Evolutionary conservation across 805 yeast species (phyloP).

Genomic region (Starmerella geochares): DNA sequence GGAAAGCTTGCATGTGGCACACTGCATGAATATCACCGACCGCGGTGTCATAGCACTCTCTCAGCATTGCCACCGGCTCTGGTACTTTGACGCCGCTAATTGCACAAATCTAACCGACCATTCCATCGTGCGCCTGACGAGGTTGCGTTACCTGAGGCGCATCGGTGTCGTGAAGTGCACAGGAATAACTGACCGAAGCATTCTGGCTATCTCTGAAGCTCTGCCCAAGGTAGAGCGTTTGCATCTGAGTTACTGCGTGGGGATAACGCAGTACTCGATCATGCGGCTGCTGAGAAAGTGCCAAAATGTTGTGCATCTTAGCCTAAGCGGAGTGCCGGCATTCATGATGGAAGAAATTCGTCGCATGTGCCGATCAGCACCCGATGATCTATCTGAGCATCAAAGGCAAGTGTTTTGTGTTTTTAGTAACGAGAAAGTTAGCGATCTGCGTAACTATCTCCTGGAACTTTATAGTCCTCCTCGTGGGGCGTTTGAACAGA

Average conservation of each 20-base stretch:
- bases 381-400: conserved; percentile 77
- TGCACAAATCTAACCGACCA: conserved; percentile 80
- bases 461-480: neutral
- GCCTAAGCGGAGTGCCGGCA: conserved; percentile 85
- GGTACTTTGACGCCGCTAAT: conserved; percentile 90
- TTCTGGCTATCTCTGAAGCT: conserved; percentile 47
- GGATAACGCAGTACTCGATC: conserved; percentile 68
- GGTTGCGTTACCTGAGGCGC: conserved; percentile 69
- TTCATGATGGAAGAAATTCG: conserved; percentile 79
- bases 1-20: conserved; percentile 88
- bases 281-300: conserved; percentile 64
- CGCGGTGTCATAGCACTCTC: conserved; percentile 69
- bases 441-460: conserved; percentile 59
- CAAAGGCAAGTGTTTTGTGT: conserved; percentile 86
- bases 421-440: conserved; percentile 83
- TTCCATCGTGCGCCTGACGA: conserved; percentile 65
- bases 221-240: conserved; percentile 72
- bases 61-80: conserved; percentile 69
- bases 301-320: conserved; percentile 77
- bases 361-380: conserved; percentile 81
- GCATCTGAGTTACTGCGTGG: conserved; percentile 82
- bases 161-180: conserved; percentile 89
- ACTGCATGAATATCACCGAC: conserved; percentile 84
- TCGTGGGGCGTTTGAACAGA: too few relatives aligned
- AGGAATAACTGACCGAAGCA: conserved; percentile 76